Base-by-base conservation (phyloP, 805 yeast genomes). In the Saturnispora halmiae region DNA sequence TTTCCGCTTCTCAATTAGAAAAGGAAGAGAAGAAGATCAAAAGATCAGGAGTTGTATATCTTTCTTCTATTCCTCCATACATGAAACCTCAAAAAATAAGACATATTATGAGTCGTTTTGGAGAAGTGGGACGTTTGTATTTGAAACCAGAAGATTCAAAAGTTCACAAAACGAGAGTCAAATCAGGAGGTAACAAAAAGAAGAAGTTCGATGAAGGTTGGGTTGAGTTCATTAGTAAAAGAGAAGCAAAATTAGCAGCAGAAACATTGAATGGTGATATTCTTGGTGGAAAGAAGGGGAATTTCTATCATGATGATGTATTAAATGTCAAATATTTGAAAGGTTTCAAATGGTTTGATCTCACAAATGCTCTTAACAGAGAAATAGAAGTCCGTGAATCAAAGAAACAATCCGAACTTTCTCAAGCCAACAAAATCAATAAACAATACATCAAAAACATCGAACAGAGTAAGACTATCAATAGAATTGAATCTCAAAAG, bases 41-140 rank as follows among this genome's bases (percentile, higher is more conserved):
- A 46, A 78, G 73, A 51, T 79, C 95, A 0, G 98, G 98, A 4
- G 96, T 92, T 2, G 80, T 94, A n/a, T 92, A 92, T 51, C 60
- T 92, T 3, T 87, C 96, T 0, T 73, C 80, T 37, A 74, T 92
- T 8, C 98, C 98, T 0, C 98, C 98, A 20, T 92, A 82, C 56
- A 92, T 92, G 98, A 88, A 88, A 57, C 97, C 98, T 1, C 75
- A 81, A 2, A 92, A 87, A 57, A 67, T 92, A 62, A 72, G 94
- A 52, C 92, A 87, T 38, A 73, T 92, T 10, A 65, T 92, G 26
- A 60, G 78, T 4, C 67, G 85, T 46, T 92, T 90, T 62, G 98
- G 98, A 9, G 77, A 76, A 44, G 71, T 90, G n/a, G 95, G 85
- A 52, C 69, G 97, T 48, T 64, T 92, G 6, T 92, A 82, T 56